Evolutionary conservation across 495 filamentous ascomycete genomes (phyloP).

Genomic region (Penicillium cinerascens): DNA sequence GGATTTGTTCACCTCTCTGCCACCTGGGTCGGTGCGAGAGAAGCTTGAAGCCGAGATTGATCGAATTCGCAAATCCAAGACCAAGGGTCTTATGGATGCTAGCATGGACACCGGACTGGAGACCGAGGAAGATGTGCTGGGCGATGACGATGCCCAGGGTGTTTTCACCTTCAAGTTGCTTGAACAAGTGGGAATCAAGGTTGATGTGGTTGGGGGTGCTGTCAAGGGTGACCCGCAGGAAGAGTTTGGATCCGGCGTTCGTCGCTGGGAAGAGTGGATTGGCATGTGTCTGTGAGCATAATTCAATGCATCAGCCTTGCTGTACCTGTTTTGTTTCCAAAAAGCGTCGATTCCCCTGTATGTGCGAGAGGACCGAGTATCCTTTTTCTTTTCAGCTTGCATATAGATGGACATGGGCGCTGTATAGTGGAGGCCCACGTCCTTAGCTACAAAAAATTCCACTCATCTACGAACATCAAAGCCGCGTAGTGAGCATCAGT

Average conservation of each 20-base stretch:
- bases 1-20: conserved; percentile 91
- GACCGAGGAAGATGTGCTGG: conserved; percentile 78
- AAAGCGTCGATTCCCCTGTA: not conserved
- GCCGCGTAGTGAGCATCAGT: conserved; percentile 30
- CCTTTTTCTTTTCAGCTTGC: not conserved
- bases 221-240: conserved; percentile 61
- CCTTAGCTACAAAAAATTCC: not conserved
- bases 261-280: conserved; percentile 90
- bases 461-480: conserved; percentile 9
- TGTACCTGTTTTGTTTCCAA: not conserved
- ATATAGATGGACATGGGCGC: not conserved
- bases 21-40: conserved; percentile 69
- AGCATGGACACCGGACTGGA: conserved; percentile 56
- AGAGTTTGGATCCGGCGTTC: conserved; percentile 56
- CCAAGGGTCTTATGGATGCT: conserved; percentile 74
- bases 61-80: conserved; percentile 70
- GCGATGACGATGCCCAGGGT: conserved; percentile 66
- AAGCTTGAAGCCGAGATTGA: conserved; percentile 79
- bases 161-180: conserved; percentile 77
- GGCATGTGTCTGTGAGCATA: conserved; percentile 49
- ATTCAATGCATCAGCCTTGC: not conserved
- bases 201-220: conserved; percentile 77
- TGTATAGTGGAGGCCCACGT: conserved; percentile 1
- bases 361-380: not conserved
- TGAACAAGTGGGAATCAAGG: conserved; percentile 69